Percentiles rank a stretch among this genome's conserved stretches.
These are phyloP conservation scores for Saprolegnia diclina DNA, from an alignment of 352 stramenopile genomes.

Conservation along the genomic window DNA sequence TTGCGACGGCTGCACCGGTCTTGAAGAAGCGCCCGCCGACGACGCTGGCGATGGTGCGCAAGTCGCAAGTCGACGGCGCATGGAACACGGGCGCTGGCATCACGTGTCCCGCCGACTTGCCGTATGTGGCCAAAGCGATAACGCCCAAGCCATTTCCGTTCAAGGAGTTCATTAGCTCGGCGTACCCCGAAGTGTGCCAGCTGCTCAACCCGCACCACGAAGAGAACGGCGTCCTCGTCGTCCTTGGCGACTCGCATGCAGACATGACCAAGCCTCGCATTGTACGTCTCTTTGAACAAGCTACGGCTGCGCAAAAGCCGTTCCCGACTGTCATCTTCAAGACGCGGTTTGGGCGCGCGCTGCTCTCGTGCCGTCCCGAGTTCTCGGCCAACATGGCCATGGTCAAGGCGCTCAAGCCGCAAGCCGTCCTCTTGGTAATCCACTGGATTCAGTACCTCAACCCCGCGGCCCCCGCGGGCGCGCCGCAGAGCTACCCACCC, in stretches of 20 bases:
- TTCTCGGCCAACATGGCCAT: slow-evolving; percentile 8
- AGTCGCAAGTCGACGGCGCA: background rate
- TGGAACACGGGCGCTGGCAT: background rate
- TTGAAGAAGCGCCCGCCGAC: background rate
- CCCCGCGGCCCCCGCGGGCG: background rate
- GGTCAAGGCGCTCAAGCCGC: slow-evolving; percentile 13
- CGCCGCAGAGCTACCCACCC: background rate
- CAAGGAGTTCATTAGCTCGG: background rate
- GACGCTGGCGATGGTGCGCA: background rate
- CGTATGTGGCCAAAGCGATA: background rate
- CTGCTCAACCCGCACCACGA: slow-evolving; percentile 22
- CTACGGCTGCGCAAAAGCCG: background rate
- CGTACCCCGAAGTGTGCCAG: background rate
- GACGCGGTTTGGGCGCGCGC: slow-evolving; percentile 8
- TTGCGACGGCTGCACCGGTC: background rate
- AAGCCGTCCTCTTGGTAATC: slow-evolving; percentile 7
- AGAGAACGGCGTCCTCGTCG: slow-evolving; percentile 7
- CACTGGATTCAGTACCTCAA: slow-evolving; percentile 21
- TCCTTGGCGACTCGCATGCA: slow-evolving; percentile 23
- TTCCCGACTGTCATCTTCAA: slow-evolving; percentile 25
- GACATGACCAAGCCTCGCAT: slow-evolving; percentile 25
- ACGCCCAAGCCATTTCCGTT: background rate
- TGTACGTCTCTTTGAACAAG: background rate
- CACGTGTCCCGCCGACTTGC: background rate
- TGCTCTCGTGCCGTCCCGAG: slow-evolving; percentile 3